A percentile compares a stretch with the other conserved stretches of the same genome.
phyloP scores from a whole-genome alignment of 2,329 filamentous ascomycete species.

The Purpureocillium takamizusanense region DNA sequence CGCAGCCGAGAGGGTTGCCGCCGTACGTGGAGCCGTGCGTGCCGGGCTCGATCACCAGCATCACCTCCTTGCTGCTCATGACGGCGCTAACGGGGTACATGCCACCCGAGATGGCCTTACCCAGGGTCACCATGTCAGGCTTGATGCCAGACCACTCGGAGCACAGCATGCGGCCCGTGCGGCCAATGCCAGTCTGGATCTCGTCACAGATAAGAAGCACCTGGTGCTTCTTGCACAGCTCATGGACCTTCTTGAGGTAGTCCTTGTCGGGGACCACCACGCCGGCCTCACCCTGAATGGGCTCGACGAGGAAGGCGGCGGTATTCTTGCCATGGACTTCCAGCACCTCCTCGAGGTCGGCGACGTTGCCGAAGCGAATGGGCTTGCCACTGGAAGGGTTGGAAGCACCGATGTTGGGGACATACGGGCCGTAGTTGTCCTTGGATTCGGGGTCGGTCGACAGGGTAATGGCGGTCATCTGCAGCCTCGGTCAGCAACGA shows the following conservation, averaged over 20 bases:
- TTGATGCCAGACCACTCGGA: slow-evolving; percentile 92
- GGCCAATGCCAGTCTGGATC: slow-evolving; percentile 95
- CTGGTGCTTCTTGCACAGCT: slow-evolving; percentile 89
- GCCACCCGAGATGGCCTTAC: slow-evolving; percentile 95
- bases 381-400: slow-evolving; percentile 65
- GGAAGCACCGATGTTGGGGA: slow-evolving; percentile 74
- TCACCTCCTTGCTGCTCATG: slow-evolving; percentile 77
- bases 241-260: slow-evolving; percentile 73
- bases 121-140: slow-evolving; percentile 87
- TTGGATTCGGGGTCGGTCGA: slow-evolving; percentile 92
- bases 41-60: slow-evolving; percentile 92
- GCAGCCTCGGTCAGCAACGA: slow-evolving; percentile 1
- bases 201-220: slow-evolving; percentile 95
- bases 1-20: slow-evolving; percentile 90
- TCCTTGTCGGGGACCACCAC: slow-evolving; percentile 89
- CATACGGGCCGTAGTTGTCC: slow-evolving; percentile 93
- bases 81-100: slow-evolving; percentile 99
- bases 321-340: slow-evolving; percentile 75
- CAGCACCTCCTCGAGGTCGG: slow-evolving; percentile 70
- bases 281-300: slow-evolving; percentile 94
- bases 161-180: slow-evolving; percentile 89
- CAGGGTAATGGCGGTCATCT: slow-evolving; percentile 93
- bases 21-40: slow-evolving; percentile 98
- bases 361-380: slow-evolving; percentile 80
- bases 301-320: slow-evolving; percentile 89